These are phyloP conservation scores for Pleurotus djamor DNA, from an alignment of 768 basidiomycete genomes.

Conservation along the genomic window DNA sequence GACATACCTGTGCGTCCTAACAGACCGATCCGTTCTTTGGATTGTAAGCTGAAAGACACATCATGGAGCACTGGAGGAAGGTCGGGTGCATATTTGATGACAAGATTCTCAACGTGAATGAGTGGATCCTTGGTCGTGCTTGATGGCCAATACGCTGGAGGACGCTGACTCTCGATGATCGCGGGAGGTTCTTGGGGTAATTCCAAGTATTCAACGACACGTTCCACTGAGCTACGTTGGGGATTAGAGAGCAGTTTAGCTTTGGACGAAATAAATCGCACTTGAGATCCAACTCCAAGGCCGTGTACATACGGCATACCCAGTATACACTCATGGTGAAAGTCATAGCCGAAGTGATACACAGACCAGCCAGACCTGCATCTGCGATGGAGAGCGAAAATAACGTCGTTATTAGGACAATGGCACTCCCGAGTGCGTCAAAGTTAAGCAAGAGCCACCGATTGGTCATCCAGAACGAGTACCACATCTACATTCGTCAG, in stretches of 20 bases:
- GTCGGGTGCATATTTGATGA: constrained; percentile 82
- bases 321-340: constrained; percentile 50
- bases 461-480: constrained; percentile 88
- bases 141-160: constrained; percentile 94
- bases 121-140: constrained; percentile 56
- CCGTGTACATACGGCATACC: constrained; percentile 49
- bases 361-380: constrained; percentile 66
- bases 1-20: constrained; percentile 70
- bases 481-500: constrained; percentile 87
- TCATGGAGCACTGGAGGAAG: constrained; percentile 77
- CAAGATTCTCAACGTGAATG: constrained; percentile 70
- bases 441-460: constrained; percentile 85
- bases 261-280: constrained; percentile 27
- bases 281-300: constrained; percentile 76
- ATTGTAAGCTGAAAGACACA: constrained; percentile 69
- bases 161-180: constrained; percentile 67
- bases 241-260: background rate
- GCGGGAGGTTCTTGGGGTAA: constrained; percentile 86
- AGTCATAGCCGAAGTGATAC: constrained; percentile 59
- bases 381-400: constrained; percentile 65
- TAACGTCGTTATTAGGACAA: constrained; percentile 73
- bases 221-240: constrained; percentile 73
- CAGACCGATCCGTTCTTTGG: constrained; percentile 75
- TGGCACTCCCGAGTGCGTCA: constrained; percentile 71
- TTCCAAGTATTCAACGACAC: constrained; percentile 87